These are phyloP conservation scores for Yamadazyma laniorum DNA, from an alignment of 805 yeast genomes.

Conservation along the genomic window DNA sequence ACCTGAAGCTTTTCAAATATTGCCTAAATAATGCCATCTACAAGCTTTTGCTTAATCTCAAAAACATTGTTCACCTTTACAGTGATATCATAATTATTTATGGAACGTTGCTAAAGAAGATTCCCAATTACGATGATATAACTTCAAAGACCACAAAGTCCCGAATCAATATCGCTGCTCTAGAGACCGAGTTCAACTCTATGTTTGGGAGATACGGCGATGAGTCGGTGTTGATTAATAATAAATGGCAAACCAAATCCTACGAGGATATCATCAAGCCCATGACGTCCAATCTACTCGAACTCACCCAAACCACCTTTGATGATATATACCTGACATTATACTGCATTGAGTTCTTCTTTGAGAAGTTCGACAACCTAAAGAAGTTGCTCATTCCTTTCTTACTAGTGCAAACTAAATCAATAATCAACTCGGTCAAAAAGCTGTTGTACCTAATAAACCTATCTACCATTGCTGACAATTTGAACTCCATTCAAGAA, in stretches of 20 bases:
- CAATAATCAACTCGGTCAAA: constrained; percentile 24
- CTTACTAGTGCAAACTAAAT: constrained; percentile 30
- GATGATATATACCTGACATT: constrained; percentile 22
- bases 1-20: constrained; percentile 28
- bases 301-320: constrained; percentile 18
- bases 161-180: constrained; percentile 18
- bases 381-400: constrained; percentile 37
- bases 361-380: constrained; percentile 36
- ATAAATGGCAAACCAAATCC: constrained; percentile 25
- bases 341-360: constrained; percentile 38
- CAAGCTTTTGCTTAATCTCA: constrained; percentile 25
- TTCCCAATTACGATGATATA: constrained; percentile 42
- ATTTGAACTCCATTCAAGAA: constrained; percentile 19
- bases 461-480: constrained; percentile 32
- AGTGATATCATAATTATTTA: constrained; percentile 40
- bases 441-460: constrained; percentile 27
- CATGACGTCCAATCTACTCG: constrained; percentile 18
- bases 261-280: constrained; percentile 26
- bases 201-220: constrained; percentile 22
- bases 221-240: constrained; percentile 8
- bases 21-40: constrained; percentile 33
- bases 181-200: constrained; percentile 33
- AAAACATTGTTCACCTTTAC: constrained; percentile 35
- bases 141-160: constrained; percentile 29
- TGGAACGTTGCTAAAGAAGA: constrained; percentile 35